Conservation (phyloP, 495 filamentous ascomycete species). For the Penicillium riverlandense region DNA sequence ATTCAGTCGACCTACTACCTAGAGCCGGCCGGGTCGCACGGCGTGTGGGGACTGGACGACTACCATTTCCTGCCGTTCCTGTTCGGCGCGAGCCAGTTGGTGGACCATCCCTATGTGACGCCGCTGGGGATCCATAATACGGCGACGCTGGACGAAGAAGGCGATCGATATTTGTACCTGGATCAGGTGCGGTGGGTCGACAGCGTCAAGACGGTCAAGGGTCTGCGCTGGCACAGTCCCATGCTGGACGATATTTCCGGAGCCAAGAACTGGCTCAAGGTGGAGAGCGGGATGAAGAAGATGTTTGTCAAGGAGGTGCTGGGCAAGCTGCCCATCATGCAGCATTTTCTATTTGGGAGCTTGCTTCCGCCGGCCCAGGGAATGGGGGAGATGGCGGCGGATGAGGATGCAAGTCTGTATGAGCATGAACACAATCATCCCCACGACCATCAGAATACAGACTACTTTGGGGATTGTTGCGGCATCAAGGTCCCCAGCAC, state of each 20-base stretch:
- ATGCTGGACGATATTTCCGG: constrained; percentile 97
- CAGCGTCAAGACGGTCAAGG: constrained; percentile 91
- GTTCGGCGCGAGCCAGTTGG: constrained; percentile 87
- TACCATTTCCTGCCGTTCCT: constrained; percentile 97
- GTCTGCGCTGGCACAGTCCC: constrained; percentile 91
- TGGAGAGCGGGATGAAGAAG: constrained; percentile 88
- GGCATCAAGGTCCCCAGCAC: constrained; percentile 97
- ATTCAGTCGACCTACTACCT: constrained; percentile 90
- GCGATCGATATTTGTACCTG: constrained; percentile 76
- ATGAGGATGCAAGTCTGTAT: constrained; percentile 37
- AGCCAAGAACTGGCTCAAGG: constrained; percentile 86
- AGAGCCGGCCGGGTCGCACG: constrained; percentile 64
- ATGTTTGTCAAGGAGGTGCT: constrained; percentile 96
- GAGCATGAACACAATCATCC: constrained; percentile 54
- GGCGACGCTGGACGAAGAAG: constrained; percentile 78
- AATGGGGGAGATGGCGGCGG: constrained; percentile 56
- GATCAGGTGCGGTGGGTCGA: constrained; percentile 92
- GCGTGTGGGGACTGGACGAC: constrained; percentile 86
- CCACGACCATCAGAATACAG: constrained; percentile 47
- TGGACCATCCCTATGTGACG: constrained; percentile 80
- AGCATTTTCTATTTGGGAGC: constrained; percentile 91
- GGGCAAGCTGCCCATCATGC: constrained; percentile 92
- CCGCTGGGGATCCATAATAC: constrained; percentile 82
- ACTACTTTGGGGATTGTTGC: constrained; percentile 92
- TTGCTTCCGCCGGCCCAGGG: constrained; percentile 71